Base-by-base conservation (phyloP, 1,284 basidiomycete species). In the Pseudozyma hubeiensis region DNA sequence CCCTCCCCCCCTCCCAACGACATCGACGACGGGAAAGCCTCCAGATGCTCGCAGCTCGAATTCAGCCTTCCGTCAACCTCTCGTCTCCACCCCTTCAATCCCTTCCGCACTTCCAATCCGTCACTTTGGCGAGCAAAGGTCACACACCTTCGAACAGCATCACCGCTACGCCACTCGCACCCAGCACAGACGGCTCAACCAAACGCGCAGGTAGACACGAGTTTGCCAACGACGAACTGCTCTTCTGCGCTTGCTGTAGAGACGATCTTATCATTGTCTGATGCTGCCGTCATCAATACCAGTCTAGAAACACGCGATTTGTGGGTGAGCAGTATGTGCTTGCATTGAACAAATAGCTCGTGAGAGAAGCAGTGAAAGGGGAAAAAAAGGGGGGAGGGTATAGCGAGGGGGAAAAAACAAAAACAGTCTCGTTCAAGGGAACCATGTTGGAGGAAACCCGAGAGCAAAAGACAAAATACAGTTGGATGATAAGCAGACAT, bases 251-350 rank as follows among this genome's bases (percentile, higher is more conserved):
- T 9, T 75, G 73, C 37, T 75, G 73, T 30, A 17, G 53, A 5
- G 73, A 75, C 31, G 68, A 75, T 31, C 56, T 75, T 13, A 71
- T 75, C 61, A 70, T 75, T 7, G 73, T 75, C n/a, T 75, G 63
- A 16, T 34, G 35, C 5, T 8, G 9, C 35, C 35, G 35, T 37
- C 9, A 37, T 37, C 24, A 4, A 24, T 24, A 24, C 24, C 24
- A 24, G 24, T 24, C 24, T 24, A 24, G 24, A 24, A 24, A 24
- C n/a, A 24, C 24, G 7, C 29, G 29, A 31, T 49, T 31, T 14
- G 19, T 24, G 2, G 24, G 24, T 24, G 24, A 24, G 24, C 24
- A 24, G 24, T 24, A 24, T 24, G 24, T 24, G 24, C 14, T 16
- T 48, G 51, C 53, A 52, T 60, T 57, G 47, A 41, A 5, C 51